phyloP scores from a whole-genome alignment of 2,329 filamentous ascomycete genomes.

The Cytospora piceae region DNA sequence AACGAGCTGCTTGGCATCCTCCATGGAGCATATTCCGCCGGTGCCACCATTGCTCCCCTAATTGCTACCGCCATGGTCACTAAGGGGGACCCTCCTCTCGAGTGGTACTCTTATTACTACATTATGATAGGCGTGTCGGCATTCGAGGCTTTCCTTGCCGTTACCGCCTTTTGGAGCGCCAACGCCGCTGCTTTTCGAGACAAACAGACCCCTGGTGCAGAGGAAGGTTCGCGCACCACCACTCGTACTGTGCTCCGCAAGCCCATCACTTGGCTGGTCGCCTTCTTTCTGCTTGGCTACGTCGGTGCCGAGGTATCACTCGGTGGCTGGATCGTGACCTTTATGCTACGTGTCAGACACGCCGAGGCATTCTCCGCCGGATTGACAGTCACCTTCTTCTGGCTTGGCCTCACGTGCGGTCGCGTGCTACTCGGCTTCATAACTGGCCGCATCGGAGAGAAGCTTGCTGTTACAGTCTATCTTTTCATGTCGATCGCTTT shows the following conservation, averaged over 20 bases:
- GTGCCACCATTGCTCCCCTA: conserved; percentile 70
- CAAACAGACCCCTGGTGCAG: conserved; percentile 36
- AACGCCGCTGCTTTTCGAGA: conserved; percentile 61
- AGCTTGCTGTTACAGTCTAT: conserved; percentile 65
- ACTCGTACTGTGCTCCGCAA: conserved; percentile 49
- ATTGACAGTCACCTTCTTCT: conserved; percentile 79
- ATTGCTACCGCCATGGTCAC: conserved; percentile 75
- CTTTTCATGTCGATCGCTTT: conserved; percentile 65
- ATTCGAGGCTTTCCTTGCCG: conserved; percentile 58
- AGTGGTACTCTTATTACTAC: conserved; percentile 79
- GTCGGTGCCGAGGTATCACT: conserved; percentile 74
- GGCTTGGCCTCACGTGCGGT: conserved; percentile 79
- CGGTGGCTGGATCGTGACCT: conserved; percentile 76
- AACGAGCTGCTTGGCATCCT: conserved; percentile 76
- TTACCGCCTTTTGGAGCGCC: conserved; percentile 65
- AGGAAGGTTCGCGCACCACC: conserved; percentile 47
- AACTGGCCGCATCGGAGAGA: conserved; percentile 75
- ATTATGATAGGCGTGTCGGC: conserved; percentile 66
- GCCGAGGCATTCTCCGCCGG: conserved; percentile 73
- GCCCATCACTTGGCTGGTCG: conserved; percentile 71
- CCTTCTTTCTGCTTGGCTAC: conserved; percentile 77
- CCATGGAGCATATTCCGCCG: conserved; percentile 73
- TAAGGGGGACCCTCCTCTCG: conserved; percentile 51
- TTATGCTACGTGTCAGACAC: conserved; percentile 79
- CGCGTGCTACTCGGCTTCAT: conserved; percentile 75